Base-by-base conservation (phyloP, 148 eudicot genomes). In the Rhododendron ferrugineum region DNA sequence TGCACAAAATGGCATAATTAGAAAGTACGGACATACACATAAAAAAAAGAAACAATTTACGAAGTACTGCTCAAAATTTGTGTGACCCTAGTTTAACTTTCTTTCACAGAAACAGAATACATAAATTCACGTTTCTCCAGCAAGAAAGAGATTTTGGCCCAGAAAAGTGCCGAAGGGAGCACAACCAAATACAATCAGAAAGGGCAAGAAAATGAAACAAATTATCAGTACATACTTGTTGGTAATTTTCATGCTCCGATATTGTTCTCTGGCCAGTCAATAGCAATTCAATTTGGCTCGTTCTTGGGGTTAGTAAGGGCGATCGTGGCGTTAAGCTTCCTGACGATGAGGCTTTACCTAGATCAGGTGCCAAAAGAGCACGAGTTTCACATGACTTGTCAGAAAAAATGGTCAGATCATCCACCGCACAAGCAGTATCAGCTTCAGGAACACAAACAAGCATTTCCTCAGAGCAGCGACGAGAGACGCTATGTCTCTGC, bases 271-370 rank as follows among this genome's bases (percentile, higher is more conserved):
- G 86, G 73, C 92, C 93, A 85, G 92, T 91, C 89, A 97, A 87
- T 74, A 95, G 85, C 78, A 92, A 84, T 80, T 97, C 99, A 79
- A 95, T 93, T 87, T 97, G 98, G 89, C 91, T 90, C 78, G 89
- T 89, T 83, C 98, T 90, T 83, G 99, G 99, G 84, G 98, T 97
- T 84, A 87, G 42, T 73, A 93, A 90, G 74, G 99, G 99, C 84
- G 99, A 97, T 85, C 95, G 87, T 58, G 99, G 98, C 4, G 98
- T 95, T 85, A 91, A 92, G 90, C 93, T 94, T 84, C 95, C 98
- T 18, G 89, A 89, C 75, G 94, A 89, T 76, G 90, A 92, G 83
- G 91, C 86, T 80, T 88, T 92, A 85, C 89, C 85, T 56, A 66
- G 42, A 88, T 90, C 90, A 85, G 96, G 86, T 49, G 85, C 85